These are phyloP conservation scores for Thielaviopsis punctulata DNA, from an alignment of 2,329 filamentous ascomycete species.

Conservation along the genomic window DNA sequence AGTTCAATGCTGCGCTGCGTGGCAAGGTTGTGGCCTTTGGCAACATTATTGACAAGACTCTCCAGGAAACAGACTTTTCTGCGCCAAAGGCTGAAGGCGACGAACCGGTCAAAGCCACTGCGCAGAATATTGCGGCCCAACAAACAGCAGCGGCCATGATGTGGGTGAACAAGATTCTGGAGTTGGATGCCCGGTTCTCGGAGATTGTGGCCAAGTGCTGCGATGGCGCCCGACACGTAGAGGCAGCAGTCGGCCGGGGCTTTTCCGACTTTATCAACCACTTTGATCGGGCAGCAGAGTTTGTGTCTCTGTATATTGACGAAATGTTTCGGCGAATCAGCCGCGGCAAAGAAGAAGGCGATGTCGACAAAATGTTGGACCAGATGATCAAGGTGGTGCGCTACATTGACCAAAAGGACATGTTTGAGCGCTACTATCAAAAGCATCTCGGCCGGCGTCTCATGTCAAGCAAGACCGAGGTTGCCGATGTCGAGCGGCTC, in stretches of 20 bases:
- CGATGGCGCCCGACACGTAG: constrained; percentile 54
- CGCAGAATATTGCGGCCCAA: constrained; percentile 39
- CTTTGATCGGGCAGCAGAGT: constrained; percentile 75
- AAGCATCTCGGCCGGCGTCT: constrained; percentile 82
- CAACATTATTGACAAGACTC: constrained; percentile 57
- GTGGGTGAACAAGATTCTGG: constrained; percentile 85
- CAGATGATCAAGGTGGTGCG: constrained; percentile 78
- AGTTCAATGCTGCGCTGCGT: constrained; percentile 55
- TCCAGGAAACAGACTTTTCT: constrained; percentile 39
- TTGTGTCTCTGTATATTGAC: constrained; percentile 90
- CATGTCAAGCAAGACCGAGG: constrained; percentile 76
- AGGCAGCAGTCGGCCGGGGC: constrained; percentile 69
- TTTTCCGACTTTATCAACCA: constrained; percentile 87
- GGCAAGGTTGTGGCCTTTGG: constrained; percentile 65
- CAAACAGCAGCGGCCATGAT: constrained; percentile 77
- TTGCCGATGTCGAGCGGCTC: constrained; percentile 80
- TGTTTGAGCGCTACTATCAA: constrained; percentile 96
- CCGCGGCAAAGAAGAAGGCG: constrained; percentile 77
- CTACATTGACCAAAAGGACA: constrained; percentile 79
- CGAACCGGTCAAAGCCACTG: constrained; percentile 21
- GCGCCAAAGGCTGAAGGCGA: constrained; percentile 20
- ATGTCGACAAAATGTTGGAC: constrained; percentile 70
- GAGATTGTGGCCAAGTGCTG: constrained; percentile 60
- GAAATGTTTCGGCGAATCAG: constrained; percentile 90
- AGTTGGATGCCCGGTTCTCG: constrained; percentile 81